Evolutionary conservation across 2,329 filamentous ascomycete species (phyloP).

Genomic region (Fusarium udum): DNA sequence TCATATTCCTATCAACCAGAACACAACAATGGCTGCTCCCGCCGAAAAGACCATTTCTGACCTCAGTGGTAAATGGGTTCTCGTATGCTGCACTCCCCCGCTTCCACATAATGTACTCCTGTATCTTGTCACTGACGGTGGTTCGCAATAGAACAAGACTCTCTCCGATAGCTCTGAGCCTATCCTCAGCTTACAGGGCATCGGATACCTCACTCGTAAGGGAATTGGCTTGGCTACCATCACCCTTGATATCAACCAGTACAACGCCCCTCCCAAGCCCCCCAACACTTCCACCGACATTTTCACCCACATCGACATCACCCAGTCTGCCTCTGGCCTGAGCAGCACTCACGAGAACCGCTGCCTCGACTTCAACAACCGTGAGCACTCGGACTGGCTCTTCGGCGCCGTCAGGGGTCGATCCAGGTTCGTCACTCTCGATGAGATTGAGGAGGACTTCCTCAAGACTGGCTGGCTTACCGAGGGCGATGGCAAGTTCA

Average conservation of each 20-base stretch:
- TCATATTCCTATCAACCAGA: neutral
- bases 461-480: constrained; percentile 68
- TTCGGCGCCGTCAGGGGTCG: constrained; percentile 77
- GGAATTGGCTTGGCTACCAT: constrained; percentile 75
- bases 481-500: constrained; percentile 66
- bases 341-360: constrained; percentile 69
- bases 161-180: constrained; percentile 75
- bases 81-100: constrained; percentile 61
- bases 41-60: constrained; percentile 71
- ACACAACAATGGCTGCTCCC: constrained; percentile 74
- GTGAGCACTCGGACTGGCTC: constrained; percentile 79
- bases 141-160: constrained; percentile 71
- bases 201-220: constrained; percentile 78
- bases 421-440: constrained; percentile 59
- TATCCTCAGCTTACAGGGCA: constrained; percentile 76
- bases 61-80: constrained; percentile 74
- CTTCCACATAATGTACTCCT: neutral
- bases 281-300: constrained; percentile 52
- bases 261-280: constrained; percentile 54
- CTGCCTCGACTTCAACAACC: constrained; percentile 60
- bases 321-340: constrained; percentile 77
- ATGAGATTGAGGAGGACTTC: constrained; percentile 63
- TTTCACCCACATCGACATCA: constrained; percentile 73
- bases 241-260: constrained; percentile 70
- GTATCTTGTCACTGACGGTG: constrained; percentile 5